Percentiles rank a stretch among this genome's conserved stretches.
phyloP scores from a whole-genome alignment of 2,329 filamentous ascomycete species.

The Aspergillus melleus region DNA sequence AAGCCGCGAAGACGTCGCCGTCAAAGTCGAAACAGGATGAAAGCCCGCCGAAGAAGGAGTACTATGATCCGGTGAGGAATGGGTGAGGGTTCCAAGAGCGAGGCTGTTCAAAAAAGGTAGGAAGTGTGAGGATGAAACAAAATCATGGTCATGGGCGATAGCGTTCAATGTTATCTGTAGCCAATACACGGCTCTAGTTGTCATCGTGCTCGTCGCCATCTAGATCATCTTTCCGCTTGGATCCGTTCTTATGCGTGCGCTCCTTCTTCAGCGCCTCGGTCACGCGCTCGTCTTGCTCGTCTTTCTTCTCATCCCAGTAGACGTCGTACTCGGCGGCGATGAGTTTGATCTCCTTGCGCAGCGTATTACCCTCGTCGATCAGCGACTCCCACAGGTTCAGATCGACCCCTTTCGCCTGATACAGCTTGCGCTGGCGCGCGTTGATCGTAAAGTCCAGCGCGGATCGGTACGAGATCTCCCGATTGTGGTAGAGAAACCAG shows the following conservation, averaged over 20 bases:
- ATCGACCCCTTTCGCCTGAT: conserved; percentile 74
- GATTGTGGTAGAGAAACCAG: conserved; percentile 92
- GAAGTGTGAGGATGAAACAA: too few relatives aligned
- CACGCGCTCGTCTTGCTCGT: conserved; percentile 66
- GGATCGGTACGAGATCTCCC: conserved; percentile 81
- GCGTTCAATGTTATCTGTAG: not conserved
- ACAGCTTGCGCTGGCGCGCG: conserved; percentile 72
- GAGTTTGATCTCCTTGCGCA: conserved; percentile 75
- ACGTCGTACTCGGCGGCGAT: conserved; percentile 87
- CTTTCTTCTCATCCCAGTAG: conserved; percentile 77
- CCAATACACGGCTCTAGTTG: not conserved
- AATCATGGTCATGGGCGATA: too few relatives aligned
- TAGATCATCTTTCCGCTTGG: not conserved
- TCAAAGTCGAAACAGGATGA: conserved; percentile 28
- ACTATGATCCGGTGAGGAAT: conserved; percentile 46
- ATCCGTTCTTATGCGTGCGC: conserved; percentile 38
- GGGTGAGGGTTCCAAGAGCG: conserved; percentile 14
- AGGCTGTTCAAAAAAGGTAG: too few relatives aligned
- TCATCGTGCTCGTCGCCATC: conserved; percentile 8
- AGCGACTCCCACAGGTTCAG: conserved; percentile 73
- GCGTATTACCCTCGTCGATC: conserved; percentile 74
- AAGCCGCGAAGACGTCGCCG: conserved; percentile 18
- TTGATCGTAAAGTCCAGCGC: conserved; percentile 86
- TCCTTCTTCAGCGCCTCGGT: conserved; percentile 55
- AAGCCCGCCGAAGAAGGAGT: conserved; percentile 32